Percentiles rank a stretch among this genome's conserved stretches.
Conservation (phyloP, 2,329 filamentous ascomycete genomes). For the Talaromyces islandicus region DNA sequence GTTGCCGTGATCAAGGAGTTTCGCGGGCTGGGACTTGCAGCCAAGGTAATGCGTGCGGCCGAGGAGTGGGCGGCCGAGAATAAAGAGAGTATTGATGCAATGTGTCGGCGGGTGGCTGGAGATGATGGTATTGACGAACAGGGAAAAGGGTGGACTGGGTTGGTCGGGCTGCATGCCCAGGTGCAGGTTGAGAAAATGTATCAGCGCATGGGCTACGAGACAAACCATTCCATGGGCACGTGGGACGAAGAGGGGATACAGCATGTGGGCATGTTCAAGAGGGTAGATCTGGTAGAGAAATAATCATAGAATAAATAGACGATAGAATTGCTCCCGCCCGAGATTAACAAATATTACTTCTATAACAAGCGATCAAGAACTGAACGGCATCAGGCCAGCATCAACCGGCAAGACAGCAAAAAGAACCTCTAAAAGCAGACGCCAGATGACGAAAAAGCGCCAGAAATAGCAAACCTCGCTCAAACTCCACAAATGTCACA, state of each 20-base stretch:
- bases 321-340: neutral
- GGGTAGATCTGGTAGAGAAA: slow-evolving; percentile 15
- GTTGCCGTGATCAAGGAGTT: slow-evolving; percentile 64
- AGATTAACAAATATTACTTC: neutral
- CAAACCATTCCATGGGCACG: slow-evolving; percentile 65
- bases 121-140: slow-evolving; percentile 26
- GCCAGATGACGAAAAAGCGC: neutral
- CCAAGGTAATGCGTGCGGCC: slow-evolving; percentile 60
- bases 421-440: neutral
- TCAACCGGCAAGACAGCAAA: neutral
- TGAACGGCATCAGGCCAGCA: neutral
- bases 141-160: slow-evolving; percentile 59
- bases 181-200: slow-evolving; percentile 59
- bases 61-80: slow-evolving; percentile 63
- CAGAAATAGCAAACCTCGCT: neutral
- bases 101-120: slow-evolving; percentile 30
- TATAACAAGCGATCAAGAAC: neutral
- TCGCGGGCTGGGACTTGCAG: slow-evolving; percentile 60
- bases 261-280: slow-evolving; percentile 78
- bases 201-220: slow-evolving; percentile 64
- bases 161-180: slow-evolving; percentile 77
- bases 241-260: slow-evolving; percentile 82
- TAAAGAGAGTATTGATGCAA: slow-evolving; percentile 41
- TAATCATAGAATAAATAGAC: neutral
- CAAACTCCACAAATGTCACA: neutral